phyloP scores from a whole-genome alignment of 2,329 filamentous ascomycete species.

The Colletotrichum ledebouriae region DNA sequence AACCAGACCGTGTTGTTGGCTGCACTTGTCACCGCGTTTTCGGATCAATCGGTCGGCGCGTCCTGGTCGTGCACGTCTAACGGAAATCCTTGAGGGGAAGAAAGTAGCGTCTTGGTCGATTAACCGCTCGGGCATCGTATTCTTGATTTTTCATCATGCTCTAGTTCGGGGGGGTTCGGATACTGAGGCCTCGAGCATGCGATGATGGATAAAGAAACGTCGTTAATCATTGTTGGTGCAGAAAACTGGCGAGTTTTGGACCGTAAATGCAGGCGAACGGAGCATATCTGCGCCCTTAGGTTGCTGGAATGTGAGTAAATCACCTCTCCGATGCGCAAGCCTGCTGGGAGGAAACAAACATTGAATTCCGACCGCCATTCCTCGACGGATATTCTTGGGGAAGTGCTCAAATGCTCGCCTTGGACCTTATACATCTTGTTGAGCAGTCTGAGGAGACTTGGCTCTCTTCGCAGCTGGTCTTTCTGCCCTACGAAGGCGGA shows the following conservation, averaged over 20 bases:
- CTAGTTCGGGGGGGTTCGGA: background rate
- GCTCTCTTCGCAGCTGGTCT: background rate
- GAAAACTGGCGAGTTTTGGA: constrained; percentile 22
- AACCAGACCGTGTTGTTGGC: background rate
- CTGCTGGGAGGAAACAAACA: constrained; percentile 3
- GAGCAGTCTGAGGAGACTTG: too few species aligned
- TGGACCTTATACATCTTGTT: too few species aligned
- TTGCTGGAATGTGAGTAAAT: constrained; percentile 20
- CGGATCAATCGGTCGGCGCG: background rate
- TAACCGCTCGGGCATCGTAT: constrained; percentile 1
- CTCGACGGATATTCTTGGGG: background rate
- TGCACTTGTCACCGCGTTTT: constrained; percentile 1
- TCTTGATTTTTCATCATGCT: background rate
- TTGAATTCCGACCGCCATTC: background rate
- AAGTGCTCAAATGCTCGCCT: too few species aligned
- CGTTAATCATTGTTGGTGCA: constrained; percentile 5
- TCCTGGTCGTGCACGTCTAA: background rate
- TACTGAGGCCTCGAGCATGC: background rate
- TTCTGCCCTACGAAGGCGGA: constrained; percentile 3
- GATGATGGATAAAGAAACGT: constrained; percentile 4
- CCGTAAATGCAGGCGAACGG: constrained; percentile 16
- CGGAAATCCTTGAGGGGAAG: too few species aligned
- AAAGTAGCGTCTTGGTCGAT: background rate
- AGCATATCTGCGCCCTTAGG: background rate
- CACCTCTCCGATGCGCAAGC: background rate